These are phyloP conservation scores for Diaporthe caulivora DNA, from an alignment of 2,329 filamentous ascomycete species.

Conservation along the genomic window DNA sequence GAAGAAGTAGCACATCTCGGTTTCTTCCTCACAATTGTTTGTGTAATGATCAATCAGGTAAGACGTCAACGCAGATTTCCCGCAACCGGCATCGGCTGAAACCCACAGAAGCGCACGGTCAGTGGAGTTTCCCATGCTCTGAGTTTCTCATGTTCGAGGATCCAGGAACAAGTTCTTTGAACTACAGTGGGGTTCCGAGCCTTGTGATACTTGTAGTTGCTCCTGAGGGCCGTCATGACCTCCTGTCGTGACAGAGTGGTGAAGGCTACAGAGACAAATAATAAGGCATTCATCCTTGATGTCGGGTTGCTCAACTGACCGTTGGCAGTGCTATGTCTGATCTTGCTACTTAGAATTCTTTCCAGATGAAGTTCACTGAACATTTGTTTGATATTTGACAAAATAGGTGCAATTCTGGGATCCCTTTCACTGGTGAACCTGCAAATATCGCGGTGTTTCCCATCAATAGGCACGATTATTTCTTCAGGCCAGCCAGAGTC, in stretches of 20 bases:
- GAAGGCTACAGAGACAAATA: not conserved
- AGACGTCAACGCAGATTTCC: conserved; percentile 38
- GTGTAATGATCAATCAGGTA: conserved; percentile 37
- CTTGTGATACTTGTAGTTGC: not conserved
- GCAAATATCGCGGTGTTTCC: not conserved
- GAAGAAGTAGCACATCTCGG: conserved; percentile 40
- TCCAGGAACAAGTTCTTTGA: conserved; percentile 38
- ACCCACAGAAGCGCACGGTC: not conserved
- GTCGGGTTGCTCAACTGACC: not conserved
- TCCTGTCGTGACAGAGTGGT: not conserved
- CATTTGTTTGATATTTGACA: not conserved
- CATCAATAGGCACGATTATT: not conserved
- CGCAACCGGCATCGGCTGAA: conserved; percentile 34
- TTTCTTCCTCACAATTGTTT: not conserved
- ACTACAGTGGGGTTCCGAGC: not conserved
- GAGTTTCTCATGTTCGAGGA: conserved; percentile 30
- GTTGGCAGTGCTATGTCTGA: not conserved
- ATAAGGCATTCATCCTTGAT: not conserved
- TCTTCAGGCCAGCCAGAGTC: not conserved
- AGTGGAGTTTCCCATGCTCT: no score
- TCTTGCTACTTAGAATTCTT: not conserved
- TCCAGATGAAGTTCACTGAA: not conserved
- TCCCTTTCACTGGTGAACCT: not conserved
- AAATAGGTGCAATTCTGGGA: not conserved
- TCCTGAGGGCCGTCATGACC: not conserved